These are phyloP conservation scores for Ploettnerulaceae sp. DNA, from an alignment of 2,329 filamentous ascomycete species.

Conservation along the genomic window DNA sequence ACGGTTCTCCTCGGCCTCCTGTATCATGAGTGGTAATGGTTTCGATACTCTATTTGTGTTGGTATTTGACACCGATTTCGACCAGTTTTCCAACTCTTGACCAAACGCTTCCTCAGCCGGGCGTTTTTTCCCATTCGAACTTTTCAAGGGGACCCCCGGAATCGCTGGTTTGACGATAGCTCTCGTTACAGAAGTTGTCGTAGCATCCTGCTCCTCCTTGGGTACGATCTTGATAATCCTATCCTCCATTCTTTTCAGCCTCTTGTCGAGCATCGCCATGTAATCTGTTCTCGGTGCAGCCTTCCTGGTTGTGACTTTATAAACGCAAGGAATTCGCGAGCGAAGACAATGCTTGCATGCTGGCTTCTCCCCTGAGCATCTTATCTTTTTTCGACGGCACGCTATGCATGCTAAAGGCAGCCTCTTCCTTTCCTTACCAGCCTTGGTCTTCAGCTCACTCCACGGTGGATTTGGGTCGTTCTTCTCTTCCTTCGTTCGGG, in stretches of 20 bases:
- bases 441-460: constrained; percentile 84
- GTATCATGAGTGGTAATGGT: constrained; percentile 50
- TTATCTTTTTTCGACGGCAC: constrained; percentile 94
- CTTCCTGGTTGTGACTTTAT: constrained; percentile 93
- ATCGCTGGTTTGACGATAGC: constrained; percentile 80
- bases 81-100: constrained; percentile 76
- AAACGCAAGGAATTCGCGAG: constrained; percentile 91
- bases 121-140: constrained; percentile 68
- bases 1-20: constrained; percentile 68
- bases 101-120: constrained; percentile 84
- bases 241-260: constrained; percentile 95
- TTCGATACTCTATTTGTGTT: constrained; percentile 44
- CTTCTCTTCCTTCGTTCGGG: constrained; percentile 53
- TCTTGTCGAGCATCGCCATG: constrained; percentile 98
- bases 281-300: constrained; percentile 93
- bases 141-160: constrained; percentile 48
- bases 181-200: constrained; percentile 61
- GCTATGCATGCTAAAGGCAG: constrained; percentile 92
- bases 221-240: constrained; percentile 94
- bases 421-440: constrained; percentile 91
- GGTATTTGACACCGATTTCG: constrained; percentile 52
- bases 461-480: constrained; percentile 59
- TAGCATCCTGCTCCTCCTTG: constrained; percentile 70
- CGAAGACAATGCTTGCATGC: constrained; percentile 94
- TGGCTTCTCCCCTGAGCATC: constrained; percentile 95